Conservation (phyloP, 2,329 filamentous ascomycete species). For the Bipolaris zeicola region DNA sequence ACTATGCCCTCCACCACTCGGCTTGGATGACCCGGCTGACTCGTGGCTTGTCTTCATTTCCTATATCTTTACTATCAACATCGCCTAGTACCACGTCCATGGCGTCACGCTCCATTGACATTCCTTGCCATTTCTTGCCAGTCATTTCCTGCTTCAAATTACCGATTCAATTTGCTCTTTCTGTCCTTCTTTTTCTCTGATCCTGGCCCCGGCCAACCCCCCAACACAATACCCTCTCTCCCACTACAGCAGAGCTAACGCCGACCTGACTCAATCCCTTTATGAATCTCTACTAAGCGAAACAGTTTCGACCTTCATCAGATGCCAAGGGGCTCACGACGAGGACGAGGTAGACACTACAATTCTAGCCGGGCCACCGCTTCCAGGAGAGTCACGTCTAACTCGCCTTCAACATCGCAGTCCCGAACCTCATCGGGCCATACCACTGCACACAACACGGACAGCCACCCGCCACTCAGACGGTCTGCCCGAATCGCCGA, state of each 20-base stretch:
- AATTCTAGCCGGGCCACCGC: conserved; percentile 34
- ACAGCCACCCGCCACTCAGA: conserved; percentile 33
- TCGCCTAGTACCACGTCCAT: conserved; percentile 18
- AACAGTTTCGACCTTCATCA: conserved; percentile 40
- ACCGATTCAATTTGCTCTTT: background rate
- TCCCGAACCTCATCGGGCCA: conserved; percentile 20
- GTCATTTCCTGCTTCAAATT: conserved; percentile 11
- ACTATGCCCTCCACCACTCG: conserved; percentile 27
- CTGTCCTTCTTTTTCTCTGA: conserved; percentile 7
- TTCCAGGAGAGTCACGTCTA: conserved; percentile 34
- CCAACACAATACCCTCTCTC: conserved; percentile 12
- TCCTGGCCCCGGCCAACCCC: conserved; percentile 10
- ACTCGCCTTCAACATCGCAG: conserved; percentile 18
- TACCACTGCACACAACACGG: conserved; percentile 22
- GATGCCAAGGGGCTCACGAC: conserved; percentile 46
- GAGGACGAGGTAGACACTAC: conserved; percentile 45
- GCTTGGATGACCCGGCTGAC: conserved; percentile 40
- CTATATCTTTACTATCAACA: conserved; percentile 25
- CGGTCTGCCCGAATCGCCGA: conserved; percentile 43
- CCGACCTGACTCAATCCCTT: conserved; percentile 21
- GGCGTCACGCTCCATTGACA: conserved; percentile 25
- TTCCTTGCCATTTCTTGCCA: conserved; percentile 11
- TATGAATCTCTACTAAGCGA: conserved; percentile 37
- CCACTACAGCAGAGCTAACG: conserved; percentile 34
- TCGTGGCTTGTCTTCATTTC: conserved; percentile 45